These are phyloP conservation scores for Trichoderma brevicompactum DNA, from an alignment of 2,329 filamentous ascomycete genomes.

Conservation along the genomic window DNA sequence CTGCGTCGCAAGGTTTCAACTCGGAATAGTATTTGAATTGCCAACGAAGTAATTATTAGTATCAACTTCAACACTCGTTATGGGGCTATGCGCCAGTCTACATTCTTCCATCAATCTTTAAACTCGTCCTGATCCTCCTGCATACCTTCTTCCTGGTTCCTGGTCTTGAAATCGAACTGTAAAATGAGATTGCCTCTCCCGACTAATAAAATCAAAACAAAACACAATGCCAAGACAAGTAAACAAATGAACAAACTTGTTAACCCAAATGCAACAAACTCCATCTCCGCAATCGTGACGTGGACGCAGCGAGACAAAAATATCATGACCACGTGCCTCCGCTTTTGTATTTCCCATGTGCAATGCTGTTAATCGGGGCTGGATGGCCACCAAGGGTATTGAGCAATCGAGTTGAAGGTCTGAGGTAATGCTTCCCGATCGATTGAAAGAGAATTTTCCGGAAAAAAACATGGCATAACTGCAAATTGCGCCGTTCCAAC, in stretches of 20 bases:
- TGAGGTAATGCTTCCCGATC: neutral
- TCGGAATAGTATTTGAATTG: neutral
- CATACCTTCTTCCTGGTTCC: conserved; percentile 6
- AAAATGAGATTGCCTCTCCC: conserved; percentile 6
- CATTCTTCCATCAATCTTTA: conserved; percentile 24
- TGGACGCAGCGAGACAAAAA: conserved; percentile 7
- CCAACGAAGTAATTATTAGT: conserved; percentile 20
- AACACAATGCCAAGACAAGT: neutral
- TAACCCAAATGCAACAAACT: conserved; percentile 15
- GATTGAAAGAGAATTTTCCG: neutral
- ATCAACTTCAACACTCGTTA: conserved; percentile 16
- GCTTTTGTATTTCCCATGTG: neutral
- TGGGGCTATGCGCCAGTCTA: conserved; percentile 20
- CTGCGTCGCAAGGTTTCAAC: neutral
- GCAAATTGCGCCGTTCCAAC: conserved; percentile 18
- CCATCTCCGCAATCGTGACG: conserved; percentile 13
- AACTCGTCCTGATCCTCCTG: conserved; percentile 16
- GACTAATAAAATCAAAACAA: conserved; percentile 2
- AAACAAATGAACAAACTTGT: neutral
- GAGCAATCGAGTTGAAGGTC: neutral
- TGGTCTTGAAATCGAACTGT: conserved; percentile 7
- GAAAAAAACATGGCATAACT: conserved; percentile 13
- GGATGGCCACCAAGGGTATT: neutral
- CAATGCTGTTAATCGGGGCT: neutral
- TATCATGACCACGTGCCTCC: neutral